Conservation (phyloP, 164 flowering plant species). For the Akebia trifoliata region DNA sequence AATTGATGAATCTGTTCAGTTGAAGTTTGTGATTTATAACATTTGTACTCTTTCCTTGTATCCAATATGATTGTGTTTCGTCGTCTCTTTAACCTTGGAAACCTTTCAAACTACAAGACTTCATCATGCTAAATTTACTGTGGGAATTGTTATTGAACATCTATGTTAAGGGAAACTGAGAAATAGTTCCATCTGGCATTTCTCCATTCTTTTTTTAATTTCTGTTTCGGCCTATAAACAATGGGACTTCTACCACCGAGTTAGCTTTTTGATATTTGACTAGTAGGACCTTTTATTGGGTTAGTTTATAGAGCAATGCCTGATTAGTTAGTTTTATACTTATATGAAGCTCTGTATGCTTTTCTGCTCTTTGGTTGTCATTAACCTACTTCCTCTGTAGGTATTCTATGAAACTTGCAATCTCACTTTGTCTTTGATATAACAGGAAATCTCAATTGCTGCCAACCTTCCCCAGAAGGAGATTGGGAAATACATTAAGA, state of each 20-base stretch:
- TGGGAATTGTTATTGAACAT: no score
- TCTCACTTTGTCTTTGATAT: background rate
- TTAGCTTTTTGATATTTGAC: no score
- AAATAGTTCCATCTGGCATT: no score
- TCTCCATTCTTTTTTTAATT: no score
- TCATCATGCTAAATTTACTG: no score
- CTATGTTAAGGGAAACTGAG: no score
- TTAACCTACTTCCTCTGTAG: background rate
- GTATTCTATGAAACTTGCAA: background rate
- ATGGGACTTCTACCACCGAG: no score
- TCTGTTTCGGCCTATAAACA: no score
- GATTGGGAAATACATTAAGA: conserved; percentile 96
- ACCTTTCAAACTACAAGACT: background rate
- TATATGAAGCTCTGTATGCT: no score
- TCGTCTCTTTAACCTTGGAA: background rate
- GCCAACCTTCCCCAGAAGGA: conserved; percentile 98
- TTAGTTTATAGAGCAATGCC: no score
- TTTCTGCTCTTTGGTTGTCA: background rate
- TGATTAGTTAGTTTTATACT: no score
- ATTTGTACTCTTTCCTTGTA: background rate
- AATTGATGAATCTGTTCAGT: background rate
- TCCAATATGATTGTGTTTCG: background rate
- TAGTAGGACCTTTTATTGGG: no score
- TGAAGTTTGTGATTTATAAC: background rate
- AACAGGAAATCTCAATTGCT: conserved; percentile 92